A percentile compares a stretch with the other conserved stretches of the same genome.
Evolutionary conservation across 306 rosid genomes (phyloP).

Genomic region (Trichosanthes truncata): DNA sequence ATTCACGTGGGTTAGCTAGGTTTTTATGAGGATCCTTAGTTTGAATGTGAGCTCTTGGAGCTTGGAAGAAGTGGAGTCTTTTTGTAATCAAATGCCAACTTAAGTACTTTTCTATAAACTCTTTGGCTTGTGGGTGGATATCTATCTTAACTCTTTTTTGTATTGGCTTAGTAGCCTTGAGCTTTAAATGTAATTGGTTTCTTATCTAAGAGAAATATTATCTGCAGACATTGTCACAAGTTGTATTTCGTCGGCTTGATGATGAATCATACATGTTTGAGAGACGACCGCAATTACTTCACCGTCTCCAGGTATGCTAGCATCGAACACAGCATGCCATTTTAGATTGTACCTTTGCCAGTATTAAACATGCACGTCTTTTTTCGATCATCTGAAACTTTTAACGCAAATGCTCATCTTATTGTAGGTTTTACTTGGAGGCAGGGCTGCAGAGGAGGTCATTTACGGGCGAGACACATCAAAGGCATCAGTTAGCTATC

Average conservation of each 20-base stretch:
- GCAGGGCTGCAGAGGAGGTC: slow-evolving; percentile 96
- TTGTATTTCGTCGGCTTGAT: slow-evolving; percentile 82
- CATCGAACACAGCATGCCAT: neutral
- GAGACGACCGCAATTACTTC: slow-evolving; percentile 76
- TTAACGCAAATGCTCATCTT: slow-evolving; percentile 1
- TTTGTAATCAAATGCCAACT: neutral
- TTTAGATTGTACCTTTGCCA: neutral
- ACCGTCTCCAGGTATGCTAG: slow-evolving; percentile 71
- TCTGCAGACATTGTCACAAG: slow-evolving; percentile 78
- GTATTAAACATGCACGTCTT: neutral
- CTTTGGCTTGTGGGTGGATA: neutral
- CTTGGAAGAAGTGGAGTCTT: neutral
- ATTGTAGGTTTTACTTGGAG: slow-evolving; percentile 83
- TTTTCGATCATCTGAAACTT: neutral
- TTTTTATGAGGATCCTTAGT: neutral
- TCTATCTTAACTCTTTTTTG: neutral
- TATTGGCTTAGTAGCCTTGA: neutral
- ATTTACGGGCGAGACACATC: slow-evolving; percentile 93
- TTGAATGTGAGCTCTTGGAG: neutral
- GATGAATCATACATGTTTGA: slow-evolving; percentile 92
- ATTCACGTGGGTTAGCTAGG: neutral
- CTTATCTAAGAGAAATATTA: neutral
- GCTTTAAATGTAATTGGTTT: neutral
- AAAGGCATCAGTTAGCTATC: slow-evolving; percentile 76
- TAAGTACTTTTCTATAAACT: neutral